Base-by-base conservation (phyloP, 2,329 filamentous ascomycete species). In the Fusarium euwallaceae region DNA sequence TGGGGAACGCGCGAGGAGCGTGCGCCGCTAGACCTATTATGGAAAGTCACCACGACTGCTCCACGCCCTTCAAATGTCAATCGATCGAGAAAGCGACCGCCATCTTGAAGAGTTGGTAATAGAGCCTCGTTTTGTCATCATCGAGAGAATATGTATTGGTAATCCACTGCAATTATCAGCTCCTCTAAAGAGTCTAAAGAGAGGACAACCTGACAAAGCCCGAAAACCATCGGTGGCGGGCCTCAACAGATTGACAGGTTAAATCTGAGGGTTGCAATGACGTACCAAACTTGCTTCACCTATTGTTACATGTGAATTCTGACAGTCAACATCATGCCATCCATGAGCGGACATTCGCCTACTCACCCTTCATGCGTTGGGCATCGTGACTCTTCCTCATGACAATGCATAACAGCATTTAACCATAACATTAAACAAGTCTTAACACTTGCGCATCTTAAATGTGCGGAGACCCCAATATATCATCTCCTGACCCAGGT, bases 401-500 rank as follows among this genome's bases (percentile, higher is more conserved):
- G 48, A 53, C 48, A 53, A 53, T 53, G 48, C 27, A 53, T 32
- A 53, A 53, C 17, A 53, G 17, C 48, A n/a, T 32, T 48, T 29
- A 53, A 53, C 10, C 48, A 53, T 53, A 32, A n/a, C 27, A 53
- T 32, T 8, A 51, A 53, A 20, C 48, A 2, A 5, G 48, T 53
- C 48, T 53, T 48, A 48, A 48, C 43, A 48, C 48, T 53, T 53
- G 43, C 17, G 17, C 48, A 53, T 53, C 48, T 53, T 32, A 29
- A 53, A 53, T n/a, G 48, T 53, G 48, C 48, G 48, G 48, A 53
- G 48, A 53, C 48, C 48, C 27, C 48, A 53, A 53, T 53, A 53
- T 53, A 41, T 60, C 59, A 41, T 45, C 37, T 45, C 37, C 24
- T 61, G 59, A 61, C 39, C 27, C 32, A 60, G 32, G 10, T 14